These are phyloP conservation scores for Calocybe cyanea DNA, from an alignment of 768 basidiomycete genomes.

Conservation along the genomic window DNA sequence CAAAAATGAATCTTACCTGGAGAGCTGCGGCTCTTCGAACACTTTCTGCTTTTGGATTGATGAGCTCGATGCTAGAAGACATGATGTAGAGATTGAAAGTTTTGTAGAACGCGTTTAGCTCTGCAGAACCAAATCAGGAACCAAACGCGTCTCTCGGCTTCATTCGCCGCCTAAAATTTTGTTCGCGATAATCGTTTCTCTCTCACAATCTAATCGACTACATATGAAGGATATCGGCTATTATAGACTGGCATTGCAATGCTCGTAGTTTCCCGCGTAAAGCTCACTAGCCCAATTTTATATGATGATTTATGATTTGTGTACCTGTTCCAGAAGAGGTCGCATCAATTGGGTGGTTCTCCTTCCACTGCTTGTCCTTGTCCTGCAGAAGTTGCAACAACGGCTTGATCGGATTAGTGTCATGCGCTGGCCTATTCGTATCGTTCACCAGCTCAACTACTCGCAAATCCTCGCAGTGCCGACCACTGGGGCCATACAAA, in stretches of 20 bases:
- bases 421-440: conserved; percentile 32
- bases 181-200: neutral
- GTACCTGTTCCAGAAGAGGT: too few species aligned
- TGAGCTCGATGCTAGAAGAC: conserved; percentile 85
- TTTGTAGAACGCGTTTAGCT: conserved; percentile 25
- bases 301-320: too few species aligned
- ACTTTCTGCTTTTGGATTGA: conserved; percentile 96
- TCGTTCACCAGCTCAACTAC: conserved; percentile 52
- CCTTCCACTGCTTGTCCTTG: conserved; percentile 43
- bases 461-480: conserved; percentile 41
- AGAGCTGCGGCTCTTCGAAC: conserved; percentile 86
- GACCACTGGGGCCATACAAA: conserved; percentile 56
- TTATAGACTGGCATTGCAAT: too few species aligned
- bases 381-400: conserved; percentile 46
- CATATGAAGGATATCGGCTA: too few species aligned
- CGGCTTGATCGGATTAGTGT: conserved; percentile 43
- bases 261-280: too few species aligned
- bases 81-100: conserved; percentile 26
- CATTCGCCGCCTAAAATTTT: conserved; percentile 24
- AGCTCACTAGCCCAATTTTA: too few species aligned
- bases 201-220: neutral
- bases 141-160: conserved; percentile 20
- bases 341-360: conserved; percentile 18
- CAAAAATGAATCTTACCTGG: conserved; percentile 52
- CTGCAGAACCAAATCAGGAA: conserved; percentile 12